Percentiles rank a stretch among this genome's conserved stretches.
These are phyloP conservation scores for Paxillus rubicundulus DNA, from an alignment of 768 basidiomycete genomes.

Conservation along the genomic window DNA sequence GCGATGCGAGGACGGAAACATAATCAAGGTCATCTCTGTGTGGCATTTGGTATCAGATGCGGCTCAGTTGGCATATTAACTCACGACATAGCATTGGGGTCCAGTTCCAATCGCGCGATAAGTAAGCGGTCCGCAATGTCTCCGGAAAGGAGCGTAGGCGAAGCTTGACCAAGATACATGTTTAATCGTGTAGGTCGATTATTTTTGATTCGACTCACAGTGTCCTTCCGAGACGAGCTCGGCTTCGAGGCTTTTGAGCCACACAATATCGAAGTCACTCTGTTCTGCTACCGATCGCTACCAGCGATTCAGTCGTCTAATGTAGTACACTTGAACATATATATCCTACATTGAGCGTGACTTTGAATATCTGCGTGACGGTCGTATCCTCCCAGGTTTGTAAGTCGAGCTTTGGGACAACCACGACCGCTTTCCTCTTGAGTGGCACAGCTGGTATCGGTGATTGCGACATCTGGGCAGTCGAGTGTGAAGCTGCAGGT, in stretches of 20 bases:
- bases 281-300: slow-evolving; percentile 59
- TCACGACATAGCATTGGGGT: slow-evolving; percentile 69
- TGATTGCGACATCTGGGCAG: slow-evolving; percentile 30
- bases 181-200: background rate
- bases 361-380: slow-evolving; percentile 65
- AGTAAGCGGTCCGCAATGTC: slow-evolving; percentile 76
- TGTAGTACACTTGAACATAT: background rate
- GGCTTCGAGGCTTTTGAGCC: slow-evolving; percentile 72
- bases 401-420: slow-evolving; percentile 47
- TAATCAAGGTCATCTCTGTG: slow-evolving; percentile 73
- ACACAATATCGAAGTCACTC: slow-evolving; percentile 68
- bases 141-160: slow-evolving; percentile 44
- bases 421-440: slow-evolving; percentile 48
- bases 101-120: slow-evolving; percentile 80
- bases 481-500: slow-evolving; percentile 17
- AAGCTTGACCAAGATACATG: slow-evolving; percentile 22
- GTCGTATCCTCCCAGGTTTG: slow-evolving; percentile 72
- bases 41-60: background rate
- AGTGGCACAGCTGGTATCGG: slow-evolving; percentile 33
- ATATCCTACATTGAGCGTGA: slow-evolving; percentile 74
- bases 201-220: slow-evolving; percentile 28
- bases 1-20: slow-evolving; percentile 66
- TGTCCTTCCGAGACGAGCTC: slow-evolving; percentile 66
- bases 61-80: slow-evolving; percentile 26
- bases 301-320: slow-evolving; percentile 9